These are phyloP conservation scores for Xylariaceae sp. DNA, from an alignment of 2,329 filamentous ascomycete species.

Conservation along the genomic window DNA sequence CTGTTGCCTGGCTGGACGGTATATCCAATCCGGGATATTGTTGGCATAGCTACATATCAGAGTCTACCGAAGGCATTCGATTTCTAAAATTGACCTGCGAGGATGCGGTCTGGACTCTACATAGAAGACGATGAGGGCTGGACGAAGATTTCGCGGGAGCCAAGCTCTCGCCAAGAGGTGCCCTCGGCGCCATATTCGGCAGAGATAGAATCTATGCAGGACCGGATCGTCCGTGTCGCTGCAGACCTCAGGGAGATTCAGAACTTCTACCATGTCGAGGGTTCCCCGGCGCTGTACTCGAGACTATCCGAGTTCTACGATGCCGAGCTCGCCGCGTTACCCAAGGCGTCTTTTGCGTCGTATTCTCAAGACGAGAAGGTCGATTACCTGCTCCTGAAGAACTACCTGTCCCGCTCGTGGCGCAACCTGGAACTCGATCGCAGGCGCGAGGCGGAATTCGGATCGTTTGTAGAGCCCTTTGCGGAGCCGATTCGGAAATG, in stretches of 20 bases:
- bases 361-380: constrained; percentile 43
- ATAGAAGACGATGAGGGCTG: constrained; percentile 12
- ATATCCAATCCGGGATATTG: too few species aligned
- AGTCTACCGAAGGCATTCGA: too few species aligned
- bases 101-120: background rate
- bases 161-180: background rate
- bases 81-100: background rate
- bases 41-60: too few species aligned
- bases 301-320: constrained; percentile 41
- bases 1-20: too few species aligned
- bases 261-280: constrained; percentile 46
- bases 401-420: constrained; percentile 39
- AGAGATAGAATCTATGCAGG: constrained; percentile 24
- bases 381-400: constrained; percentile 49
- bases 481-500: constrained; percentile 39
- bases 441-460: constrained; percentile 36
- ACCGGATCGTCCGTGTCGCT: constrained; percentile 42
- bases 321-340: constrained; percentile 39
- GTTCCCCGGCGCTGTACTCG: constrained; percentile 39
- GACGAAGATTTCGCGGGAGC: constrained; percentile 10
- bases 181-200: background rate
- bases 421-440: constrained; percentile 40
- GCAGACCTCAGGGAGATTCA: constrained; percentile 46
- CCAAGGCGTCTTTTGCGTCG: constrained; percentile 33
- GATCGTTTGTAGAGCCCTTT: constrained; percentile 43